Evolutionary conservation across 768 basidiomycete species (phyloP).

Genomic region (Coprinopsis strossmayeri): DNA sequence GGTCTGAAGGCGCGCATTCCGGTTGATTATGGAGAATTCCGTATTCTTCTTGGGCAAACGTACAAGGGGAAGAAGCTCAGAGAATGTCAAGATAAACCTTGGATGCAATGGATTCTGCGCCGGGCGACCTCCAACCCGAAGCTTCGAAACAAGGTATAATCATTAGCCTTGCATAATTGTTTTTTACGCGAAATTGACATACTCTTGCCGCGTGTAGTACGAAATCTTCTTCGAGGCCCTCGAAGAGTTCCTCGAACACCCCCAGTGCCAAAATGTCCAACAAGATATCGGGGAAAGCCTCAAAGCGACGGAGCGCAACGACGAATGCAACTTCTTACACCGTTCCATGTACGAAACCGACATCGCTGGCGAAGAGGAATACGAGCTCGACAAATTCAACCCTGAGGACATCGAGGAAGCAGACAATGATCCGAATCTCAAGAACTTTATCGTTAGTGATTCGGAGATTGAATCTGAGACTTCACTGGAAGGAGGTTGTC

Average conservation of each 20-base stretch:
- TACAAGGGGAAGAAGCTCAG: not conserved
- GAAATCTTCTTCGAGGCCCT: slow-evolving; percentile 1
- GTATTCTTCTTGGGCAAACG: not conserved
- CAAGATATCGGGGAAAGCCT: slow-evolving; percentile 4
- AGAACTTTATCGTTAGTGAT: not conserved
- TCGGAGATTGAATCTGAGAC: not conserved
- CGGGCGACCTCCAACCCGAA: not conserved
- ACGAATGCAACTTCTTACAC: not conserved
- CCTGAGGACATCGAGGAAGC: not conserved
- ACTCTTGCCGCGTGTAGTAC: not conserved
- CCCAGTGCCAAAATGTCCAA: not conserved
- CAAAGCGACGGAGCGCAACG: not conserved
- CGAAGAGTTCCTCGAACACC: not conserved
- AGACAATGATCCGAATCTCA: not conserved
- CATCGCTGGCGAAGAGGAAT: not conserved
- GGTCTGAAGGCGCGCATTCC: not conserved
- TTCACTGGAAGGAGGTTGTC: too few relatives aligned
- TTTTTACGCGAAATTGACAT: not conserved
- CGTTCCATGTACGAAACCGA: not conserved
- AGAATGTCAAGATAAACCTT: slow-evolving; percentile 1
- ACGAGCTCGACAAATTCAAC: not conserved
- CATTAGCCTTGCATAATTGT: not conserved
- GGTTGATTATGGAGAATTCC: not conserved
- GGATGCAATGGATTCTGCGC: not conserved
- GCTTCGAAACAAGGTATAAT: not conserved